phyloP scores from a whole-genome alignment of 1,284 basidiomycete species.

The Rhodotorula sp. region DNA sequence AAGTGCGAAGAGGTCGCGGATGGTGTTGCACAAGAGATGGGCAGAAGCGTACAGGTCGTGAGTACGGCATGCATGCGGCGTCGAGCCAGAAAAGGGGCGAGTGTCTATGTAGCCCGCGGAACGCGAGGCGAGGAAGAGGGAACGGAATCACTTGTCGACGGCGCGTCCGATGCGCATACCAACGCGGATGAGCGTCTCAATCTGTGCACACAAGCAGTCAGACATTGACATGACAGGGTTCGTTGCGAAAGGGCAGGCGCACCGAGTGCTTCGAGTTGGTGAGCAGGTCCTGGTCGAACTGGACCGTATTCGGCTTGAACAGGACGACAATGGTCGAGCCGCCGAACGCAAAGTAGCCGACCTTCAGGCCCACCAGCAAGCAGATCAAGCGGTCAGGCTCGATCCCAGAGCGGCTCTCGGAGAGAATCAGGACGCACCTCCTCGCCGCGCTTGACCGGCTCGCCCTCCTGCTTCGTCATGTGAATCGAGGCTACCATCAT shows the following conservation, averaged over 20 bases:
- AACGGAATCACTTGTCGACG: slow-evolving; percentile 2
- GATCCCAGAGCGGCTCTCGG: too few relatives aligned
- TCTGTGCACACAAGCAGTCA: slow-evolving; percentile 49
- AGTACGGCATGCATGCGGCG: too few relatives aligned
- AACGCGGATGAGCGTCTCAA: slow-evolving; percentile 85
- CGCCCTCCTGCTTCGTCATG: slow-evolving; percentile 80
- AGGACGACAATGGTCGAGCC: slow-evolving; percentile 85
- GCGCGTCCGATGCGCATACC: slow-evolving; percentile 68
- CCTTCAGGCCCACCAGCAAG: background rate
- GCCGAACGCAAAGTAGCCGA: slow-evolving; percentile 84
- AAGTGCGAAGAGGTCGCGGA: too few relatives aligned
- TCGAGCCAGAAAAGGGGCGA: too few relatives aligned
- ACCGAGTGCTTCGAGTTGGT: slow-evolving; percentile 53
- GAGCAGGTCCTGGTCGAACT: slow-evolving; percentile 90
- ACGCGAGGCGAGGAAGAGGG: too few relatives aligned
- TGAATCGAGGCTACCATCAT: slow-evolving; percentile 50
- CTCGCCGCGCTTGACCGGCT: slow-evolving; percentile 74
- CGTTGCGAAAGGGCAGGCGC: slow-evolving; percentile 29
- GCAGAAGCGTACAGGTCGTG: too few relatives aligned
- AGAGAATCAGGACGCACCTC: slow-evolving; percentile 59
- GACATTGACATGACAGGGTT: too few relatives aligned
- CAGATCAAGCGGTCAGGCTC: too few relatives aligned
- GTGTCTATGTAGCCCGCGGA: too few relatives aligned
- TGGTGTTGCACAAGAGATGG: too few relatives aligned
- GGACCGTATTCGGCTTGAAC: slow-evolving; percentile 75